Evolutionary conservation across 192 early-diverging fungal genomes (phyloP).

Genomic region (Backusella liffmaniae): DNA sequence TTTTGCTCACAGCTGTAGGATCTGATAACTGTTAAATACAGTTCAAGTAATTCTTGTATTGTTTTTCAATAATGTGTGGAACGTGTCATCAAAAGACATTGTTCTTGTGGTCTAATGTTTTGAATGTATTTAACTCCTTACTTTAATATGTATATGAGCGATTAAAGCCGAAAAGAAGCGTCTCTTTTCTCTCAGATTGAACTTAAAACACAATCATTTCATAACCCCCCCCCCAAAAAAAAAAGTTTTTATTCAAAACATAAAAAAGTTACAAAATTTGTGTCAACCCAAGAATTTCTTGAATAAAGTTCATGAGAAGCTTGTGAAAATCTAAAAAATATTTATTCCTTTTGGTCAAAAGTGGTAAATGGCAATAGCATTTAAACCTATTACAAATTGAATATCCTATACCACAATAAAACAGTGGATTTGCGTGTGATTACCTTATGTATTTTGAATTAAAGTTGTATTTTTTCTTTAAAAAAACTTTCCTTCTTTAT

Average conservation of each 20-base stretch:
- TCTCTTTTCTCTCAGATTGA: background rate
- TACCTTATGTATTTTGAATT: too few species aligned
- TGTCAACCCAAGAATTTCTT: background rate
- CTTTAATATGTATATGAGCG: background rate
- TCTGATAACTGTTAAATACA: background rate
- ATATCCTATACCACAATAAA: background rate
- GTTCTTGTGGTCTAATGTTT: conserved; percentile 3
- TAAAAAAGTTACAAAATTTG: background rate
- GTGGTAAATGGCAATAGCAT: background rate
- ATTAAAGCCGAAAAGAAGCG: background rate
- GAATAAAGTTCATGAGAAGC: background rate
- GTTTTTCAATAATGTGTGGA: background rate
- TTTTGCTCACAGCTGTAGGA: background rate
- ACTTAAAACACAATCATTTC: background rate
- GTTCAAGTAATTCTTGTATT: background rate
- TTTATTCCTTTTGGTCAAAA: background rate
- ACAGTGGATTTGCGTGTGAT: background rate
- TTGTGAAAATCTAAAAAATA: background rate
- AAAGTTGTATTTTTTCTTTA: too few species aligned
- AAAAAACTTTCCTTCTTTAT: too few species aligned
- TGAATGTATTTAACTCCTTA: background rate
- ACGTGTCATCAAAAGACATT: background rate
- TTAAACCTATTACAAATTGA: background rate
- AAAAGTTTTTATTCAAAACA: background rate
- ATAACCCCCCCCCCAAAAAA: background rate